Percentiles rank a stretch among this genome's conserved stretches.
These are phyloP conservation scores for Agroathelia rolfsii DNA, from an alignment of 1,284 basidiomycete species.

Conservation along the genomic window DNA sequence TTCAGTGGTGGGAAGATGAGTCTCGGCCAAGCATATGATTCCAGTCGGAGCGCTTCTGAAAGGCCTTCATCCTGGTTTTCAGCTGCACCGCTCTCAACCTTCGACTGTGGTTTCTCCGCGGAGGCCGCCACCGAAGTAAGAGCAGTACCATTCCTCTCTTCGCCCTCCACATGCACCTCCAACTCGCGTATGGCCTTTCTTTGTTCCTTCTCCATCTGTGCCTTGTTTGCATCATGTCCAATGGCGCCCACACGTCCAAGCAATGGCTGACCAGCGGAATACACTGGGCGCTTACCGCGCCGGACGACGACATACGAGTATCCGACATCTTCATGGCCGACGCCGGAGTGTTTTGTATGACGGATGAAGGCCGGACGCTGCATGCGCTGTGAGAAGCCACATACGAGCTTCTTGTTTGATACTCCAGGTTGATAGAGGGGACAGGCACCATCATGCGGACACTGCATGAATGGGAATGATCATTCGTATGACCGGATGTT, in stretches of 20 bases:
- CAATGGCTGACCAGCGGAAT: constrained; percentile 20
- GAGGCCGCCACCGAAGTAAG: not conserved
- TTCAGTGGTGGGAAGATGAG: constrained; percentile 88
- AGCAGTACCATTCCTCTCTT: too few species aligned
- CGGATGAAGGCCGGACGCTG: constrained; percentile 82
- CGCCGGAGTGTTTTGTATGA: constrained; percentile 75
- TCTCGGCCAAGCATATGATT: constrained; percentile 83
- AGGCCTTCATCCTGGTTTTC: constrained; percentile 23
- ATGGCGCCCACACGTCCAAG: constrained; percentile 63
- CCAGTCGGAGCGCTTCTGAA: constrained; percentile 41
- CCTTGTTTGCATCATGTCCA: constrained; percentile 28
- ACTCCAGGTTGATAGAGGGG: constrained; percentile 53
- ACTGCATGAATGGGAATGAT: constrained; percentile 35
- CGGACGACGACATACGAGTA: constrained; percentile 91
- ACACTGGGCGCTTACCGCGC: constrained; percentile 60
- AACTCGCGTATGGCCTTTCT: constrained; percentile 29
- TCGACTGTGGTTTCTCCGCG: not conserved
- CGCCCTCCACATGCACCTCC: constrained; percentile 32
- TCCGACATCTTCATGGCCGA: constrained; percentile 77
- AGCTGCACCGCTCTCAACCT: not conserved
- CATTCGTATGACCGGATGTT: constrained; percentile 10
- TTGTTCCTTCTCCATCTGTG: constrained; percentile 28
- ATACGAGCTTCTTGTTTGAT: constrained; percentile 41
- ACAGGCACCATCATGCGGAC: constrained; percentile 86
- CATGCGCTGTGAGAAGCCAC: constrained; percentile 81